Conservation (phyloP, 2,329 filamentous ascomycete genomes). For the Mollisiaceae sp. region DNA sequence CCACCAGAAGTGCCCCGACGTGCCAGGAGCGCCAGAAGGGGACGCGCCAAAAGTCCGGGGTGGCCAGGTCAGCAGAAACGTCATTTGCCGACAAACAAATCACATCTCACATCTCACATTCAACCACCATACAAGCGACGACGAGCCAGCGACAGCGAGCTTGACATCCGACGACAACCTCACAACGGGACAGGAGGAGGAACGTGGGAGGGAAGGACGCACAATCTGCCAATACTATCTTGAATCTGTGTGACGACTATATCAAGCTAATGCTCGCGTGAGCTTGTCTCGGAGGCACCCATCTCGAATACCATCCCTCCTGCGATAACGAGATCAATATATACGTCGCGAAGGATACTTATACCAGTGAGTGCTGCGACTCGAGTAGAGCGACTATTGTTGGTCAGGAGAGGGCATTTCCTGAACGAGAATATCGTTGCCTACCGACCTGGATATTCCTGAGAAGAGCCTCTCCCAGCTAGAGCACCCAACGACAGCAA, state of each 20-base stretch:
- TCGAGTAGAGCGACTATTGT: not conserved
- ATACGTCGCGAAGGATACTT: not conserved
- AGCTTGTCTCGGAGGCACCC: conserved; percentile 5
- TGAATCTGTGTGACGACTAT: not conserved
- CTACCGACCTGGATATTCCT: too few relatives aligned
- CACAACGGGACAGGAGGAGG: not conserved
- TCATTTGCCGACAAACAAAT: not conserved
- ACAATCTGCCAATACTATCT: conserved; percentile 9
- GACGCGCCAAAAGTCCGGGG: conserved; percentile 1
- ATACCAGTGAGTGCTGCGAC: not conserved
- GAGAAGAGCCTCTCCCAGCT: not conserved
- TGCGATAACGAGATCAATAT: not conserved
- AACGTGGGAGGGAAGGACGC: not conserved
- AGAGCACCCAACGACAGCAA: not conserved
- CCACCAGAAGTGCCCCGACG: not conserved
- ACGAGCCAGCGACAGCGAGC: conserved; percentile 25
- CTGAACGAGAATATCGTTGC: not conserved
- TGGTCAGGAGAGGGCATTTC: not conserved
- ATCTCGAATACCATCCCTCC: not conserved
- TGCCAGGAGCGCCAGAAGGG: not conserved
- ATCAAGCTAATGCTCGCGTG: conserved; percentile 19
- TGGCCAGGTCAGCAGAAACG: not conserved
- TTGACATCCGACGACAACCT: not conserved
- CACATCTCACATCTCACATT: not conserved
- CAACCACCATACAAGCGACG: conserved; percentile 16